Conservation (phyloP, 208 protist species). For the Crithidia fasciculata region DNA sequence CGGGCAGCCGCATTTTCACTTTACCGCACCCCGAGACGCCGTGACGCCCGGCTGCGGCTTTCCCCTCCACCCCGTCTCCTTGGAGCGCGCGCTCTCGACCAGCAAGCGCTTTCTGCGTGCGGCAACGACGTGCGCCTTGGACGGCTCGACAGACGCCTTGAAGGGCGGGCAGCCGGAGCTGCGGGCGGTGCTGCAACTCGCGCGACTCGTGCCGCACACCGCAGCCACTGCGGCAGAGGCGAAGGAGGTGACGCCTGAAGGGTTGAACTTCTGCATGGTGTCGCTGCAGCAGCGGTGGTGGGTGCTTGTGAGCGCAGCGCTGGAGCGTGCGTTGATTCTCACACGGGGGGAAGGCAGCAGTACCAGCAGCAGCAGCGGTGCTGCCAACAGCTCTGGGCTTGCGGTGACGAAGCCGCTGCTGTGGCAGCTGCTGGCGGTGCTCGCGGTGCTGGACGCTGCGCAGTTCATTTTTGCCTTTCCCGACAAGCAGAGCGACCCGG, state of each 20-base stretch:
- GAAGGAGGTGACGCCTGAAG: slow-evolving; percentile 60
- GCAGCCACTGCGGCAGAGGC: neutral
- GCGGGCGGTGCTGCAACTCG: slow-evolving; percentile 57
- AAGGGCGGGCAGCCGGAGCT: slow-evolving; percentile 39
- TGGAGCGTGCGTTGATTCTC: slow-evolving; percentile 72
- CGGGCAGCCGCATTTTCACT: slow-evolving; percentile 47
- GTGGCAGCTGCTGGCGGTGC: slow-evolving; percentile 81
- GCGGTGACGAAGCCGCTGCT: slow-evolving; percentile 45
- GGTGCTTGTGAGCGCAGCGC: slow-evolving; percentile 69
- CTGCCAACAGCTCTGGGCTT: neutral
- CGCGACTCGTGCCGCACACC: slow-evolving; percentile 47
- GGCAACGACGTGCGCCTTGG: slow-evolving; percentile 66
- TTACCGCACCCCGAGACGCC: slow-evolving; percentile 17
- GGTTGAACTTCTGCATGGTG: slow-evolving; percentile 86
- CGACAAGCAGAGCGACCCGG: slow-evolving; percentile 46
- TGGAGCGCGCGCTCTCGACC: slow-evolving; percentile 62
- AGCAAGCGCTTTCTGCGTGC: slow-evolving; percentile 65
- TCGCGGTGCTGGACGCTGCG: slow-evolving; percentile 61
- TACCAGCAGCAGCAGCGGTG: too few relatives aligned
- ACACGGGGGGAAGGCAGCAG: slow-evolving; percentile 6
- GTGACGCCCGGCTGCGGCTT: slow-evolving; percentile 28
- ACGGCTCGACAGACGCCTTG: slow-evolving; percentile 58
- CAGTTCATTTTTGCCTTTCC: slow-evolving; percentile 73
- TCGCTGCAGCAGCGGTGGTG: slow-evolving; percentile 88
- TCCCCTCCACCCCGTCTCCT: slow-evolving; percentile 47